phyloP scores from a whole-genome alignment of 2,329 filamentous ascomycete genomes.

The Myriangium duriaei region DNA sequence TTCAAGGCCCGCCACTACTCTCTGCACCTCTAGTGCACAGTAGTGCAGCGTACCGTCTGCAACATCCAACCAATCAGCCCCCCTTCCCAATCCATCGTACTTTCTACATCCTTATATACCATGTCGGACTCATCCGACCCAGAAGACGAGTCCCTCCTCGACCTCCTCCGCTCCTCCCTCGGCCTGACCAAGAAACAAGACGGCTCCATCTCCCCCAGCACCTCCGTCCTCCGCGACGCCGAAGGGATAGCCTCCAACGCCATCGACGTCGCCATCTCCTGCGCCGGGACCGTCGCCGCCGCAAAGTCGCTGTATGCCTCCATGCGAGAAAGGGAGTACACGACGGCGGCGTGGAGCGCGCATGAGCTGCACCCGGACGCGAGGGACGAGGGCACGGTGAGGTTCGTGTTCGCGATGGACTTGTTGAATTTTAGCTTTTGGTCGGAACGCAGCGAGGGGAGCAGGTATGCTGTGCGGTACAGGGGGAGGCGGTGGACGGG shows the following conservation, averaged over 20 bases:
- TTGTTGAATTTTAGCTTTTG: conserved; percentile 91
- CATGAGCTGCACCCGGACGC: conserved; percentile 81
- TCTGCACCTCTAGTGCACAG: too few relatives aligned
- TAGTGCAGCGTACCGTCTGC: too few relatives aligned
- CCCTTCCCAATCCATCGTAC: too few relatives aligned
- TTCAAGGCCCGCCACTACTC: too few relatives aligned
- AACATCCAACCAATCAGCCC: too few relatives aligned
- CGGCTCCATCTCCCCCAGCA: conserved; percentile 46
- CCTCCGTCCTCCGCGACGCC: conserved; percentile 68
- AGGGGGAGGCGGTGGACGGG: conserved; percentile 74
- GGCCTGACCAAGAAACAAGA: conserved; percentile 24
- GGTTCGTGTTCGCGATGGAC: conserved; percentile 97
- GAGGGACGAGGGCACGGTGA: conserved; percentile 59
- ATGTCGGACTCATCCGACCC: conserved; percentile 98
- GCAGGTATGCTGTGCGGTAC: conserved; percentile 76
- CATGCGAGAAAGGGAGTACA: conserved; percentile 78
- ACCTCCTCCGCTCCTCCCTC: conserved; percentile 70
- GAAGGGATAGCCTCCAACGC: conserved; percentile 84
- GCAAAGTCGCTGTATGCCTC: conserved; percentile 64
- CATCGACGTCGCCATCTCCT: conserved; percentile 83
- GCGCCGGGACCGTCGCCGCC: conserved; percentile 68
- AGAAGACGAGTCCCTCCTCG: conserved; percentile 75
- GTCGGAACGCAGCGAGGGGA: conserved; percentile 57
- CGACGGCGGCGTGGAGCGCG: conserved; percentile 71
- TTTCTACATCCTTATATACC: too few relatives aligned